These are phyloP conservation scores for Blastocladiella emersonii DNA, from an alignment of 371 early-diverging fungal species.

Conservation along the genomic window DNA sequence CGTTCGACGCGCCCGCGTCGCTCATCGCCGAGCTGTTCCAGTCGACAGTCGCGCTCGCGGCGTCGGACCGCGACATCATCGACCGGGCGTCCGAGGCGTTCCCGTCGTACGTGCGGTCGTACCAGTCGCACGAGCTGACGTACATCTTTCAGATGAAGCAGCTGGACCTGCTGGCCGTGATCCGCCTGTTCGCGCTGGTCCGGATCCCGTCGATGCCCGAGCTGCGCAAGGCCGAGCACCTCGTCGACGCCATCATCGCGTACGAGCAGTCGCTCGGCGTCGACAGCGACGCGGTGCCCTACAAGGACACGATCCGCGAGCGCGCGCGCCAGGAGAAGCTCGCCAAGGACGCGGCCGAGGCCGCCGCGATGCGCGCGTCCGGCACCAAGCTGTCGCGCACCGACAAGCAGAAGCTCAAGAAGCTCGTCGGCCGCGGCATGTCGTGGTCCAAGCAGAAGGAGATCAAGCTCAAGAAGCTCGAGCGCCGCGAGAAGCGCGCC, in stretches of 20 bases:
- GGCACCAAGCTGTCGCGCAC: constrained; percentile 12
- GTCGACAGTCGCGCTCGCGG: constrained; percentile 32
- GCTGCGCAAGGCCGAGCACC: constrained; percentile 38
- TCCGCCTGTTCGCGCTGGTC: constrained; percentile 62
- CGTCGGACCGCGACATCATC: constrained; percentile 54
- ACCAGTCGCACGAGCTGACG: constrained; percentile 81
- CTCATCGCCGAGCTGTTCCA: neutral
- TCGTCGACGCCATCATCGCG: constrained; percentile 13
- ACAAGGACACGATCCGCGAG: constrained; percentile 59
- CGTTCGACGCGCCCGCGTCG: neutral
- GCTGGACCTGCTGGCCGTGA: constrained; percentile 55
- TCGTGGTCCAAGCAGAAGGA: constrained; percentile 58
- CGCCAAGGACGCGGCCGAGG: constrained; percentile 21
- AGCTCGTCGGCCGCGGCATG: constrained; percentile 12
- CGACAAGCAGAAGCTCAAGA: neutral
- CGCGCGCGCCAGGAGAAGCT: constrained; percentile 50
- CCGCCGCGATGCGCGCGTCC: neutral
- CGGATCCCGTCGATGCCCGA: constrained; percentile 88
- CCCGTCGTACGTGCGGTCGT: constrained; percentile 75
- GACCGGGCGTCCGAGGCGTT: constrained; percentile 64
- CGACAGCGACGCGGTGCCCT: constrained; percentile 40
- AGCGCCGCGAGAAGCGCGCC: constrained; percentile 55
- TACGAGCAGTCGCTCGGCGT: constrained; percentile 11
- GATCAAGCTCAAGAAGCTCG: constrained; percentile 42
- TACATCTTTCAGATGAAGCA: constrained; percentile 83